phyloP scores from a whole-genome alignment of 2,329 filamentous ascomycete species.

The Lachnellula suecica region DNA sequence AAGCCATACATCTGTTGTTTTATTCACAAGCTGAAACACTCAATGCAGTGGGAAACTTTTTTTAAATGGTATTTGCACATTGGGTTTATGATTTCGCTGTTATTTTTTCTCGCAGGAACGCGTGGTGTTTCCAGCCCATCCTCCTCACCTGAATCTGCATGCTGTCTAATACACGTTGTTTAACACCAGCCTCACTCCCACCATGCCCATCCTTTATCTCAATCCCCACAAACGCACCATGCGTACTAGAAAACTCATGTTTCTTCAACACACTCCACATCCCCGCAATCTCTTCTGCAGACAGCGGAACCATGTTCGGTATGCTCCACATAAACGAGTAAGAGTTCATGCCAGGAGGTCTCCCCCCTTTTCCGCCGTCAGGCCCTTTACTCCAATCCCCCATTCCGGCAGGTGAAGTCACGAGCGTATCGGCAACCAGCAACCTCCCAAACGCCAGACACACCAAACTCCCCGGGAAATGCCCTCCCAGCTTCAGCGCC shows the following conservation, averaged over 20 bases:
- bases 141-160: slow-evolving; percentile 68
- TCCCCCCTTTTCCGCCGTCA: slow-evolving; percentile 35
- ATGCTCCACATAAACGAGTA: slow-evolving; percentile 78
- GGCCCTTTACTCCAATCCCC: slow-evolving; percentile 48
- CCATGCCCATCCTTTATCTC: slow-evolving; percentile 54
- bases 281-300: slow-evolving; percentile 57
- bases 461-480: slow-evolving; percentile 75
- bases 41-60: no score
- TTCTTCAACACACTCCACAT: slow-evolving; percentile 70
- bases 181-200: slow-evolving; percentile 43
- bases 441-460: slow-evolving; percentile 60
- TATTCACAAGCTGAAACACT: no score
- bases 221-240: slow-evolving; percentile 64
- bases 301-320: slow-evolving; percentile 72
- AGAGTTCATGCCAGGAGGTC: slow-evolving; percentile 47
- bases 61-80: no score
- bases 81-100: neutral
- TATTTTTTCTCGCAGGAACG: slow-evolving; percentile 24
- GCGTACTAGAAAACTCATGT: slow-evolving; percentile 63
- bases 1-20: no score
- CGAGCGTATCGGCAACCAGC: slow-evolving; percentile 76
- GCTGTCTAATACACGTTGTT: slow-evolving; percentile 67
- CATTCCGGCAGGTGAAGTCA: slow-evolving; percentile 63
- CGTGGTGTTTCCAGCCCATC: slow-evolving; percentile 29
- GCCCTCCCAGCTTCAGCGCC: slow-evolving; percentile 71